Percentiles rank a stretch among this genome's conserved stretches.
Evolutionary conservation across 352 stramenopile species (phyloP).

Genomic region (Pilasporangium apinafurcum): DNA sequence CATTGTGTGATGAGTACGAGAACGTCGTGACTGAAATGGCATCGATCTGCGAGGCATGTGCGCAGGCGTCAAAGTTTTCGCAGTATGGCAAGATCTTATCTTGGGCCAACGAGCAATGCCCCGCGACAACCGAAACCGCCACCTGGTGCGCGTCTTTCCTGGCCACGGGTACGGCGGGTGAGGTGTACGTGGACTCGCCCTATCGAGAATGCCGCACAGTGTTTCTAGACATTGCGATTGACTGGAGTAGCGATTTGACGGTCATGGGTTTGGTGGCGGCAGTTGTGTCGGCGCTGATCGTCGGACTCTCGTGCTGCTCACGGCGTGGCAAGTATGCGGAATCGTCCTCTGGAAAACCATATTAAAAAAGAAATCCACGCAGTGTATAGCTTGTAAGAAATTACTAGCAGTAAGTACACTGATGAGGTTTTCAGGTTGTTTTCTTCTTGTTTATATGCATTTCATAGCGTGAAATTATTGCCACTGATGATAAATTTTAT

Average conservation of each 20-base stretch:
- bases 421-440: too few relatives aligned
- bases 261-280: constrained; percentile 45
- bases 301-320: constrained; percentile 56
- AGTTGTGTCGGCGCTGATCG: constrained; percentile 37
- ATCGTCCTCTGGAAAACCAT: constrained; percentile 3
- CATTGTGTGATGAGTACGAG: constrained; percentile 34
- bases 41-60: constrained; percentile 50
- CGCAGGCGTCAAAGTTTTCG: constrained; percentile 39
- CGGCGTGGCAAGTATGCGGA: constrained; percentile 24
- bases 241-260: constrained; percentile 54
- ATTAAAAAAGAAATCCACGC: not conserved
- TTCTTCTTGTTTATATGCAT: too few relatives aligned
- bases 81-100: constrained; percentile 66
- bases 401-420: not conserved
- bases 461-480: too few relatives aligned
- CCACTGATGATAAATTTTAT: too few relatives aligned
- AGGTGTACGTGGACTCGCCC: constrained; percentile 55
- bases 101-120: constrained; percentile 62
- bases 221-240: constrained; percentile 59
- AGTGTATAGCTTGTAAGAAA: constrained; percentile 7
- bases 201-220: constrained; percentile 66
- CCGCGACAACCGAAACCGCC: constrained; percentile 33
- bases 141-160: constrained; percentile 61
- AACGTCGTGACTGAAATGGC: constrained; percentile 21
- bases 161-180: constrained; percentile 26